Evolutionary conservation across 2,329 filamentous ascomycete species (phyloP), one percentile per base, ranked within the genome.

Genomic region (Plenodomus tracheiphilus): DNA sequence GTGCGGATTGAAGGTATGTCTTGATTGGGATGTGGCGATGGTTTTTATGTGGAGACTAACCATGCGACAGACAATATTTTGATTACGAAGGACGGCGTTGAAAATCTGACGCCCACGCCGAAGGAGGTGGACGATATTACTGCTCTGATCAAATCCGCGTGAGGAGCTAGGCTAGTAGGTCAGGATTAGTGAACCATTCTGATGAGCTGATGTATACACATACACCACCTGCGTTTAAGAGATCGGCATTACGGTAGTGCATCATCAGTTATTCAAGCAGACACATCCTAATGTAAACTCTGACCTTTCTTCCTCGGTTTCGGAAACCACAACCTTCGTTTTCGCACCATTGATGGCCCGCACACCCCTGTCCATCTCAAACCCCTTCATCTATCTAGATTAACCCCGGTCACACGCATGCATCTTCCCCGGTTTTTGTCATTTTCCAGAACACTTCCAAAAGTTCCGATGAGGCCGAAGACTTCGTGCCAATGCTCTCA

Each of bases 81-180:
- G 18, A 85, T 97, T 40, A 94, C 88, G 1, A 79, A 87, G 52
- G 77, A 82, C 19, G 91, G 92, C 0, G 85, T 85, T 62, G 91
- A 97, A 73, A 95, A 96, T 66, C 67, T 97, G 68, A 95, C 91
- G 1, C 81, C 81, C 1, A 88, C 88, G 22, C 88, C 89, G 0
- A 96, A 95, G 76, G 83, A 84, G 41, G 72, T 78, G 2, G 79
- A 87, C 43, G 85, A 90, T 65, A 74, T 91, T 61, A 75, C 91
- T 66, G 78, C 79, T 53, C 77, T 88, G 41, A 81, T 87, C 43
- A 64, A 59, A 45, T 54, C 53, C 35, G 57, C 54, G n/a, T 62
- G 40, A 51, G 18, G 17, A 18, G 28, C 15, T 11, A 17, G n/a
- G 39, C 16, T n/a, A 8, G 11, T n/a, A 25, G 37, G 37, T 22